Conservation (phyloP, 805 yeast genomes). For the Lipomyces yamanashiensis region DNA sequence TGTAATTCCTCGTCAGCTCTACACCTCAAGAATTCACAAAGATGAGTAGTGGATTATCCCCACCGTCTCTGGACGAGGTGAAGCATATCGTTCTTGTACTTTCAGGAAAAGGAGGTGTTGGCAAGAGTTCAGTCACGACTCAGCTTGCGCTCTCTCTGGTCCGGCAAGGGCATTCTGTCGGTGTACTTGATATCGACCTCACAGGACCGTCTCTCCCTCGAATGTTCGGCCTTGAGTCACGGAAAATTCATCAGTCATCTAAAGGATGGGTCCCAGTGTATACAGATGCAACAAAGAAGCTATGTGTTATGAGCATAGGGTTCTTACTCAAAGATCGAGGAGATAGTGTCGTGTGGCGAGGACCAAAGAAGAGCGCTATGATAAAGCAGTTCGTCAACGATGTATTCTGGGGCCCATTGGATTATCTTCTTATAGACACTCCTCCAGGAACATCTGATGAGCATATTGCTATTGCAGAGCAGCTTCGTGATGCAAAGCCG, state of each 20-base stretch:
- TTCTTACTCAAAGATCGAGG: constrained; percentile 83
- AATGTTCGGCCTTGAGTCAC: constrained; percentile 87
- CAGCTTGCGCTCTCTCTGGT: constrained; percentile 87
- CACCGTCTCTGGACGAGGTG: constrained; percentile 53
- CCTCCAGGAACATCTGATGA: constrained; percentile 99
- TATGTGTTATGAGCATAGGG: constrained; percentile 85
- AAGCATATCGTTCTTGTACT: constrained; percentile 80
- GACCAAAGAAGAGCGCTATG: constrained; percentile 98
- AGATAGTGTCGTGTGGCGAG: constrained; percentile 95
- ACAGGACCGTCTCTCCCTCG: constrained; percentile 97
- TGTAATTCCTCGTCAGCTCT: not conserved
- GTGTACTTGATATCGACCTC: constrained; percentile 90
- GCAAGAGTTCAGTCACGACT: constrained; percentile 93
- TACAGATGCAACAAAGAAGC: constrained; percentile 48
- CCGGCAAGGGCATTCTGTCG: constrained; percentile 75
- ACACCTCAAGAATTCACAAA: not conserved
- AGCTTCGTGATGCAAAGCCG: constrained; percentile 65
- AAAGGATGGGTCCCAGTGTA: constrained; percentile 94
- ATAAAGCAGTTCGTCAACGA: constrained; percentile 89
- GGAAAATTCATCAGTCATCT: constrained; percentile 77
- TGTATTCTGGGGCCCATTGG: constrained; percentile 83
- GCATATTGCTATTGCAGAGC: constrained; percentile 95
- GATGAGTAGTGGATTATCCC: constrained; percentile 6
- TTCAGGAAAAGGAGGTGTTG: constrained; percentile 97
- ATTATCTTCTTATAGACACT: constrained; percentile 87